Conservation (phyloP, 148 eudicot genomes). For the Chenopodium quinoa region DNA sequence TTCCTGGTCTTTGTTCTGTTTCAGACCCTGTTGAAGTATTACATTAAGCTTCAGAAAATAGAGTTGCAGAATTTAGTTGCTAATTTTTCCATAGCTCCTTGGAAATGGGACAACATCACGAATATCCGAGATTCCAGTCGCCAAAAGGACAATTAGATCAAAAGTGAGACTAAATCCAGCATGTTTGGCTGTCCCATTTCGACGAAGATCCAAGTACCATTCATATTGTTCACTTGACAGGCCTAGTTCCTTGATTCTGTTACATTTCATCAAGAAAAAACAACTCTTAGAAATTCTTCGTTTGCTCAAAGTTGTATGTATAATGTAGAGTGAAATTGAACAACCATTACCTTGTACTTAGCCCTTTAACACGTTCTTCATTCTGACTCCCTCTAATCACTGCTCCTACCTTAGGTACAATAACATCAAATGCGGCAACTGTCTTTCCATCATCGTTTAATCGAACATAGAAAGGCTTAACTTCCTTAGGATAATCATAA, state of each 20-base stretch:
- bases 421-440: constrained; percentile 63
- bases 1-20: not conserved
- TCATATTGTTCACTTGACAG: constrained; percentile 60
- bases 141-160: constrained; percentile 62
- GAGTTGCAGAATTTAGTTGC: constrained; percentile 25
- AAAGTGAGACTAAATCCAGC: constrained; percentile 78
- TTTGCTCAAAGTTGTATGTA: not conserved
- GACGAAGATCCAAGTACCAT: constrained; percentile 89
- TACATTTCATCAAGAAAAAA: not conserved
- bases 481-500: constrained; percentile 69
- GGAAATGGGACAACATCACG: constrained; percentile 85
- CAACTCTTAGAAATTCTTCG: not conserved
- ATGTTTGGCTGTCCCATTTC: constrained; percentile 62
- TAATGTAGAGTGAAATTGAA: not conserved
- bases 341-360: constrained; percentile 51
- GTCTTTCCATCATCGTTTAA: constrained; percentile 48
- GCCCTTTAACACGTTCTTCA: constrained; percentile 64
- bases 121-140: constrained; percentile 80
- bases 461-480: constrained; percentile 77
- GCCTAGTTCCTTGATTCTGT: constrained; percentile 67
- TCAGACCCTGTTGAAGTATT: not conserved
- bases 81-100: constrained; percentile 58
- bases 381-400: constrained; percentile 80
- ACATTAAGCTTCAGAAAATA: not conserved
- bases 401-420: constrained; percentile 81